Evolutionary conservation across 1,284 basidiomycete genomes (phyloP), one percentile per base, ranked within the genome.

Genomic region (Melampsora larici-populina): DNA sequence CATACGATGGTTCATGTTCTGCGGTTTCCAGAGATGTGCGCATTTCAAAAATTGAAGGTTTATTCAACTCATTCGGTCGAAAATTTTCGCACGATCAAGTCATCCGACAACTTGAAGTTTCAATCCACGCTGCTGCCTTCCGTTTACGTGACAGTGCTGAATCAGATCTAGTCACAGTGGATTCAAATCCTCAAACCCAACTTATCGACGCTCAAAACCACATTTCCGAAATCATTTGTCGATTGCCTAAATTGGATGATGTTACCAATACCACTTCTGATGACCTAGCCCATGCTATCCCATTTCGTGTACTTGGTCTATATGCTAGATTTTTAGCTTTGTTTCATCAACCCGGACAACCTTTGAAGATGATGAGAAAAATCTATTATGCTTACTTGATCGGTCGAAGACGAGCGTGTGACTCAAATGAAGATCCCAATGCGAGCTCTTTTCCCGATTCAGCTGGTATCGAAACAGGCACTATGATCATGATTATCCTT

Each of bases 331-430:
- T 77, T 31, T 46, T 77, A 11, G 67, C 58, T 21, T 48, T 69
- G 24, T 70, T 69, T 33, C 74, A 77, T 77, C 51, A 58, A 58
- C 74, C 65, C n/a, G 60, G 66, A 15, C 65, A 63, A 49, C 63
- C 63, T 33, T 60, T 77, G 9, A 77, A 77, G 31, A 58, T 77
- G 66, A 77, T 77, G 49, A 65, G 74, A n/a, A 77, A 77, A 31
- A 29, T 77, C 43, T 77, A 46, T 36, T 77, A 77, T 63, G 74
- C 51, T n/a, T 77, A 70, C 55, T 64, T 77, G 40, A 68, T 70
- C 18, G 58, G 51, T 64, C 65, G 58, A n/a, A 63, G 64, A n/a
- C 33, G 33, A 31, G 29, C 29, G 36, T 17, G 18, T 63, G 11
- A 68, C 40, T 18, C 8, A 31, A 26, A 29, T 63, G 33, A 55